Conservation (phyloP, 495 filamentous ascomycete genomes). For the Rostrohypoxylon terebratum region DNA sequence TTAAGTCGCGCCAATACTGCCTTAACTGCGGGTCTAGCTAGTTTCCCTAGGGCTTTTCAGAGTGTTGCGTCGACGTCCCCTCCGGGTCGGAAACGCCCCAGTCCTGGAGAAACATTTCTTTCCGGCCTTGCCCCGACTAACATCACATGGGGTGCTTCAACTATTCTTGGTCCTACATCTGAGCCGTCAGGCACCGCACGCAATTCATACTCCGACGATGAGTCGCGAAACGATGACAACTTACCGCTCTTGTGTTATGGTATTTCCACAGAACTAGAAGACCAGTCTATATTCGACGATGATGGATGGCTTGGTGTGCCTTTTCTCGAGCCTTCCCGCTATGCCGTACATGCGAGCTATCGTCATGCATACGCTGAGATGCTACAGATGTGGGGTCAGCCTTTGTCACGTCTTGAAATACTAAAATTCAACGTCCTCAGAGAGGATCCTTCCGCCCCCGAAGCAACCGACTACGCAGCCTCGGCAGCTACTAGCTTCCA, state of each 20-base stretch:
- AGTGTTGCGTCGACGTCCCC: constrained; percentile 78
- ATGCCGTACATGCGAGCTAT: constrained; percentile 73
- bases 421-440: constrained; percentile 81
- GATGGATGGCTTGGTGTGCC: constrained; percentile 76
- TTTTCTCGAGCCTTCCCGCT: constrained; percentile 73
- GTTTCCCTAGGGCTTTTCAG: constrained; percentile 76
- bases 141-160: constrained; percentile 75
- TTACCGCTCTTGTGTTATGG: constrained; percentile 57
- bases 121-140: constrained; percentile 68
- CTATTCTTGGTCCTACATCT: constrained; percentile 64
- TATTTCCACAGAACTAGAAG: constrained; percentile 76
- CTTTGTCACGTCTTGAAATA: constrained; percentile 79
- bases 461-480: constrained; percentile 42
- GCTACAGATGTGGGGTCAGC: constrained; percentile 83
- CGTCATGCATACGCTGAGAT: constrained; percentile 84
- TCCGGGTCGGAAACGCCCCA: constrained; percentile 74
- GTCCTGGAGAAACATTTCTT: constrained; percentile 74
- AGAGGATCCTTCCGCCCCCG: constrained; percentile 51
- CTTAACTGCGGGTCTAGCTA: constrained; percentile 73
- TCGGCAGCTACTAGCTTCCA: constrained; percentile 47
- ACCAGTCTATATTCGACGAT: constrained; percentile 80
- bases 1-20: constrained; percentile 67
- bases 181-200: constrained; percentile 57
- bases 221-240: constrained; percentile 54
- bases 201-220: constrained; percentile 62